Percentiles rank a stretch among this genome's conserved stretches.
These are phyloP conservation scores for Phialemoniopsis sp. DNA, from an alignment of 2,329 filamentous ascomycete species.

Conservation along the genomic window DNA sequence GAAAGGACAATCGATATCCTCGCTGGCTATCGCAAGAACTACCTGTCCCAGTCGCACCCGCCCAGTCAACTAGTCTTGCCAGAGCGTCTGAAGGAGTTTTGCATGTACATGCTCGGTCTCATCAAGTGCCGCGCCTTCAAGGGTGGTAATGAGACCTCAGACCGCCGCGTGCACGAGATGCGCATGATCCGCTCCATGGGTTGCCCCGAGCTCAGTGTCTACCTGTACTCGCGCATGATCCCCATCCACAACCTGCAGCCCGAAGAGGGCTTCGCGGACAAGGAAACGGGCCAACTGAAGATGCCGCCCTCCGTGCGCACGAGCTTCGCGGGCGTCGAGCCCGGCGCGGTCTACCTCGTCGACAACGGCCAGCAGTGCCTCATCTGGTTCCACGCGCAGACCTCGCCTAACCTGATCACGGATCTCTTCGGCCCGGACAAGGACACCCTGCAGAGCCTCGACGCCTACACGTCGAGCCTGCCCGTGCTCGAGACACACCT, in stretches of 20 bases:
- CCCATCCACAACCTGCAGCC: slow-evolving; percentile 85
- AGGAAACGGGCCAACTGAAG: slow-evolving; percentile 77
- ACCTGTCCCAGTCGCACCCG: slow-evolving; percentile 75
- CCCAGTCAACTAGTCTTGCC: slow-evolving; percentile 92
- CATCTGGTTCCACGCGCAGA: slow-evolving; percentile 88
- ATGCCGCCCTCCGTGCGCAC: slow-evolving; percentile 78
- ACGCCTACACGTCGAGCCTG: slow-evolving; percentile 75
- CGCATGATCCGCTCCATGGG: slow-evolving; percentile 88
- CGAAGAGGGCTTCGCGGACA: slow-evolving; percentile 87
- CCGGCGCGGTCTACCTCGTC: slow-evolving; percentile 89
- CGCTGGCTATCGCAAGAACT: slow-evolving; percentile 88
- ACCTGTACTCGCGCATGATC: slow-evolving; percentile 92
- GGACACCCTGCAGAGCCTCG: slow-evolving; percentile 67
- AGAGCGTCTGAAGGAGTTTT: slow-evolving; percentile 92
- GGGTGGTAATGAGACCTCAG: slow-evolving; percentile 83
- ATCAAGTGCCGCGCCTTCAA: slow-evolving; percentile 93
- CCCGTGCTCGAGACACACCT: slow-evolving; percentile 88
- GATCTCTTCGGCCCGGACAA: slow-evolving; percentile 85
- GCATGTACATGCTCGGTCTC: slow-evolving; percentile 90
- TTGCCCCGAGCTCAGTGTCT: slow-evolving; percentile 77
- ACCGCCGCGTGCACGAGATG: slow-evolving; percentile 87
- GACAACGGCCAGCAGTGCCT: slow-evolving; percentile 93
- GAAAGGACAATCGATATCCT: slow-evolving; percentile 93
- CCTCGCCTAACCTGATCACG: slow-evolving; percentile 83
- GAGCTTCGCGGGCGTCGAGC: slow-evolving; percentile 83